Evolutionary conservation across 768 basidiomycete genomes (phyloP).

Genomic region (Boletus rubescentipes): DNA sequence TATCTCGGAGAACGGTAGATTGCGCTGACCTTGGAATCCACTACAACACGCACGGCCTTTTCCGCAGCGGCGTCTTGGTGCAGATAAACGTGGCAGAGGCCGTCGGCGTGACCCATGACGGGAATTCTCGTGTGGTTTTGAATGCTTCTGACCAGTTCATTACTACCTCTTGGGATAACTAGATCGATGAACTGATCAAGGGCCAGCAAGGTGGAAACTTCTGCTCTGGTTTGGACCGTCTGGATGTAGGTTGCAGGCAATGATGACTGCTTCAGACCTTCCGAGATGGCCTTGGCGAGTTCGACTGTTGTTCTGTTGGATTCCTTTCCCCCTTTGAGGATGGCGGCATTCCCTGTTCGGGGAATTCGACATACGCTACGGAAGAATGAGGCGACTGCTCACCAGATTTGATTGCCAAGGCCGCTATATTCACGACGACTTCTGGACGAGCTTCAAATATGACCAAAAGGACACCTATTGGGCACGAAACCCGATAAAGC

Average conservation of each 20-base stretch:
- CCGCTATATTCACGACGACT: constrained; percentile 96
- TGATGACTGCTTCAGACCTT: constrained; percentile 68
- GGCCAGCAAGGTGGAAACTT: constrained; percentile 83
- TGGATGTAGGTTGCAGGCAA: constrained; percentile 86
- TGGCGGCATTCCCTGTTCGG: constrained; percentile 85
- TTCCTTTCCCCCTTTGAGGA: constrained; percentile 97
- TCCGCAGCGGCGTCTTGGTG: constrained; percentile 77
- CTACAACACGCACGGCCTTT: constrained; percentile 78
- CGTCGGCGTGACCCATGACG: constrained; percentile 99
- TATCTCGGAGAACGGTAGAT: background rate
- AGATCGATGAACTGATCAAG: constrained; percentile 94
- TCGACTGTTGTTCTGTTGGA: constrained; percentile 77
- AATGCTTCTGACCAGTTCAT: constrained; percentile 82
- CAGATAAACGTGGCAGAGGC: constrained; percentile 86
- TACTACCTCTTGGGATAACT: constrained; percentile 95
- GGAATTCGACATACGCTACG: background rate
- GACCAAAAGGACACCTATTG: constrained; percentile 93
- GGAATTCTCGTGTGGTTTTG: constrained; percentile 90
- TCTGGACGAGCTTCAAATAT: constrained; percentile 98
- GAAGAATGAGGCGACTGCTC: constrained; percentile 21
- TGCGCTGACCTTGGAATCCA: constrained; percentile 83
- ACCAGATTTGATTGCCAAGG: constrained; percentile 97
- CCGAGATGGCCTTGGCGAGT: constrained; percentile 76
- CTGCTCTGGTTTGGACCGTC: constrained; percentile 85
- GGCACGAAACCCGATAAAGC: constrained; percentile 91